Evolutionary conservation across 805 yeast species (phyloP).

Genomic region (Metschnikowia cubensis): DNA sequence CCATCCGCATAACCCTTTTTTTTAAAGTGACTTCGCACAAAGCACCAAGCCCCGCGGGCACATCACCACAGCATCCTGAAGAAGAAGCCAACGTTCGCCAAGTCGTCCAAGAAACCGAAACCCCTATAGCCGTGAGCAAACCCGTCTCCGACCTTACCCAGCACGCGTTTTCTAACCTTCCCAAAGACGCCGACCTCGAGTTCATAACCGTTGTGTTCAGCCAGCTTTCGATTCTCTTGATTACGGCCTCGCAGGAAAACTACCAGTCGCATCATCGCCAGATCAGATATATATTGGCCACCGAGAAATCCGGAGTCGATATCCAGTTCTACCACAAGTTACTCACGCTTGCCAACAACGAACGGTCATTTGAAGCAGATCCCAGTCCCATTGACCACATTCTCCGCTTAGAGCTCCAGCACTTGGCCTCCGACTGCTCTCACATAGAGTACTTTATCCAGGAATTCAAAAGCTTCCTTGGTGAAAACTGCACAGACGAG

Average conservation of each 20-base stretch:
- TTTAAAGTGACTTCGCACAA: constrained; percentile 33
- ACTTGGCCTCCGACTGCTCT: constrained; percentile 24
- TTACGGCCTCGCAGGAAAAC: constrained; percentile 40
- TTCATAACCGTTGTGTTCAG: constrained; percentile 40
- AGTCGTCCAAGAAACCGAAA: constrained; percentile 10
- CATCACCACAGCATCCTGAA: constrained; percentile 12
- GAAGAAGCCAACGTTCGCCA: constrained; percentile 6
- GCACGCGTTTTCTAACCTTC: not conserved
- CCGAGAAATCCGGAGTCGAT: constrained; percentile 12
- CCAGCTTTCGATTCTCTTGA: constrained; percentile 51
- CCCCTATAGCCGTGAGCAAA: constrained; percentile 7
- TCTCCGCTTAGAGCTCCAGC: constrained; percentile 24
- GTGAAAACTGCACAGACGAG: constrained; percentile 8
- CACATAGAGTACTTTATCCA: constrained; percentile 22
- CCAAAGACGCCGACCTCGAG: constrained; percentile 6
- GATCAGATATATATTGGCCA: constrained; percentile 42
- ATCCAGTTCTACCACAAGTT: constrained; percentile 12
- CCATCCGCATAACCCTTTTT: constrained; percentile 2
- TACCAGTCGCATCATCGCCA: constrained; percentile 38
- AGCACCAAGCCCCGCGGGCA: constrained; percentile 41
- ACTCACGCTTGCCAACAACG: constrained; percentile 9
- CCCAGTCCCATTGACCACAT: constrained; percentile 24
- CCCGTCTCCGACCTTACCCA: not conserved
- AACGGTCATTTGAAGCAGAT: not conserved
- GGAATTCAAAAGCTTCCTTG: constrained; percentile 20